Percentiles rank a stretch among this genome's conserved stretches.
Conservation (phyloP, 257 asterid genomes). For the Forsythia suspensa region DNA sequence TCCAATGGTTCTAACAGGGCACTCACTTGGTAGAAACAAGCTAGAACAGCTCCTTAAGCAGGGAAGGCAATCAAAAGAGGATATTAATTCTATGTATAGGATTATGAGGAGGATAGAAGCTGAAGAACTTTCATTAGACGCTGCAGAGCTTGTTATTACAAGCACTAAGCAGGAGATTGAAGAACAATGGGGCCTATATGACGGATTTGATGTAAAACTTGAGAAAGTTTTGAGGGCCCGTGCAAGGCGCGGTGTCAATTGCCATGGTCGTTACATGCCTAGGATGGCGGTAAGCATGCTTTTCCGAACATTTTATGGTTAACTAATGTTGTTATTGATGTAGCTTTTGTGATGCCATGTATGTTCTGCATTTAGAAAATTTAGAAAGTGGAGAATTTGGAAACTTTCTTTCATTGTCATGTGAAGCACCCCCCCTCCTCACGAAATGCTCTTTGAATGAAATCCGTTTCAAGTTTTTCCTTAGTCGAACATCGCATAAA, state of each 20-base stretch:
- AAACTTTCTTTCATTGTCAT: no score
- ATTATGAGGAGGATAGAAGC: conserved; percentile 22
- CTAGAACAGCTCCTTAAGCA: conserved; percentile 14
- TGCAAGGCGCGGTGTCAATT: not conserved
- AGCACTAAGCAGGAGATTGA: conserved; percentile 22
- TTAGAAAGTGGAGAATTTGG: no score
- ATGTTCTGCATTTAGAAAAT: no score
- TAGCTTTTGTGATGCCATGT: no score
- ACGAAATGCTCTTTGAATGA: no score
- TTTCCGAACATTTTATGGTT: not conserved
- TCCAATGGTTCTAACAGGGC: conserved; percentile 19
- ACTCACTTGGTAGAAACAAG: conserved; percentile 14
- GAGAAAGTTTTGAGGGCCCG: not conserved
- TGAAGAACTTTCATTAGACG: conserved; percentile 15
- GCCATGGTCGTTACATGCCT: not conserved
- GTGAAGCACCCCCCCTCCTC: no score
- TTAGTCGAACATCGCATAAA: no score
- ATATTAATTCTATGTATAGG: conserved; percentile 3
- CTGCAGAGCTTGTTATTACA: conserved; percentile 17
- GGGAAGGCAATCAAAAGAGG: conserved; percentile 21
- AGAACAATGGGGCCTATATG: conserved; percentile 18
- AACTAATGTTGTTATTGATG: not conserved
- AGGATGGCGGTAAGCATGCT: not conserved
- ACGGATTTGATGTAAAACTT: conserved; percentile 16
- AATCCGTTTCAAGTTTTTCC: no score